Evolutionary conservation across 2,329 filamentous ascomycete genomes (phyloP).

Genomic region (Pseudocercospora macadamiae): DNA sequence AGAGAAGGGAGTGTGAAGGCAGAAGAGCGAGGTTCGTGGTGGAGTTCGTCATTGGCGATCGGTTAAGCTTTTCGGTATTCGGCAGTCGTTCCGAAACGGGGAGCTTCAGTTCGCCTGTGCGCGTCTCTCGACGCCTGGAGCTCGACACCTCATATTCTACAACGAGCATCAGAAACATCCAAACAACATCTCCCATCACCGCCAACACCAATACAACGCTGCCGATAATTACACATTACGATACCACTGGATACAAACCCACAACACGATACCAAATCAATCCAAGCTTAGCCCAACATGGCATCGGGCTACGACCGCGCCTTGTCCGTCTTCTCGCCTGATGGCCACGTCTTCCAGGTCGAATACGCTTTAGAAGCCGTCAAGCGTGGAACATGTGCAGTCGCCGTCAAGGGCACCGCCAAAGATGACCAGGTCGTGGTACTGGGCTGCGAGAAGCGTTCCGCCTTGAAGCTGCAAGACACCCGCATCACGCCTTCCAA

Average conservation of each 20-base stretch:
- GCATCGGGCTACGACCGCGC: conserved; percentile 98
- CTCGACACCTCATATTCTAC: conserved; percentile 8
- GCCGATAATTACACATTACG: background rate
- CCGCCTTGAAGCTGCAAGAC: conserved; percentile 99
- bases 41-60: conserved; percentile 5
- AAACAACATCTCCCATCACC: conserved; percentile 4
- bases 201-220: background rate
- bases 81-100: background rate
- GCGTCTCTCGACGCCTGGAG: conserved; percentile 18
- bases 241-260: background rate
- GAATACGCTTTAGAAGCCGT: conserved; percentile 99
- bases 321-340: conserved; percentile 97
- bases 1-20: conserved; percentile 7
- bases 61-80: conserved; percentile 13
- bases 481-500: conserved; percentile 98
- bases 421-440: conserved; percentile 68
- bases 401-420: conserved; percentile 92
- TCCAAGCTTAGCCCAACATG: conserved; percentile 56
- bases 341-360: conserved; percentile 99
- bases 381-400: conserved; percentile 98
- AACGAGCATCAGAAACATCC: conserved; percentile 6
- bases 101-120: too few relatives aligned
- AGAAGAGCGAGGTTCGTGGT: conserved; percentile 4
- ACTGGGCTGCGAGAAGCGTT: conserved; percentile 96
- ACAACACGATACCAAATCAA: background rate